These are phyloP conservation scores for Colletotrichum destructivum DNA, from an alignment of 2,329 filamentous ascomycete species.

Conservation along the genomic window DNA sequence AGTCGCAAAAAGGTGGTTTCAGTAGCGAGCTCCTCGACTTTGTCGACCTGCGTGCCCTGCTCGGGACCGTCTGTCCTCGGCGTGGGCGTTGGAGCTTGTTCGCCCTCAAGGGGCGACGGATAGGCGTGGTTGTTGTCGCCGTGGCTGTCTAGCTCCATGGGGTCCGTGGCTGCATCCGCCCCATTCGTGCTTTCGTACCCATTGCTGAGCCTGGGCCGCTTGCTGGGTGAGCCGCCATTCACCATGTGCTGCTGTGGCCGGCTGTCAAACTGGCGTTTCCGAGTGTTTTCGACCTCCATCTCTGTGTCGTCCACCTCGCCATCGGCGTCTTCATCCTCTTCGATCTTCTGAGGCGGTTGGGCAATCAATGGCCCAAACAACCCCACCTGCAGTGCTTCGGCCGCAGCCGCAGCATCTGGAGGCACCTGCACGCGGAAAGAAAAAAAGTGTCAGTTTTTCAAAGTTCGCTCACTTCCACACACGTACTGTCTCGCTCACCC, in stretches of 20 bases:
- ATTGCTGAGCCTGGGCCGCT: constrained; percentile 74
- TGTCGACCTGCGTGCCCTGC: constrained; percentile 75
- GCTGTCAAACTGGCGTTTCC: constrained; percentile 66
- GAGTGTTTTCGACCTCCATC: constrained; percentile 60
- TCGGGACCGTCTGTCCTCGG: constrained; percentile 74
- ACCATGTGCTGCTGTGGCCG: constrained; percentile 61
- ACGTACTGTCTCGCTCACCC: constrained; percentile 22
- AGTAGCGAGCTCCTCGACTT: constrained; percentile 72
- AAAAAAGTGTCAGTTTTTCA: constrained; percentile 54
- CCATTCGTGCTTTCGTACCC: constrained; percentile 68
- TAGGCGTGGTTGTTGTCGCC: constrained; percentile 72
- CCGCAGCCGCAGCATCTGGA: constrained; percentile 62
- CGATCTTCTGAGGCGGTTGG: constrained; percentile 59
- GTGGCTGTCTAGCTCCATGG: constrained; percentile 73
- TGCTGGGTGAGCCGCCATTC: constrained; percentile 69
- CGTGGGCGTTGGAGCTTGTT: constrained; percentile 67
- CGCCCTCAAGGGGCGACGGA: constrained; percentile 74
- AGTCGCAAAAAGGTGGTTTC: constrained; percentile 75
- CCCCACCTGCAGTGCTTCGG: constrained; percentile 64
- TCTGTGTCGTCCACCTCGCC: constrained; percentile 55
- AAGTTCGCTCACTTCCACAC: constrained; percentile 41
- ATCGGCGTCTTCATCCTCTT: constrained; percentile 54
- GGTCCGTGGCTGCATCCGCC: constrained; percentile 61
- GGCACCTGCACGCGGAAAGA: constrained; percentile 60
- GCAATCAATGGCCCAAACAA: constrained; percentile 71